These are phyloP conservation scores for Diutina mesorugosa DNA, from an alignment of 1,139 yeast species.

Conservation along the genomic window DNA sequence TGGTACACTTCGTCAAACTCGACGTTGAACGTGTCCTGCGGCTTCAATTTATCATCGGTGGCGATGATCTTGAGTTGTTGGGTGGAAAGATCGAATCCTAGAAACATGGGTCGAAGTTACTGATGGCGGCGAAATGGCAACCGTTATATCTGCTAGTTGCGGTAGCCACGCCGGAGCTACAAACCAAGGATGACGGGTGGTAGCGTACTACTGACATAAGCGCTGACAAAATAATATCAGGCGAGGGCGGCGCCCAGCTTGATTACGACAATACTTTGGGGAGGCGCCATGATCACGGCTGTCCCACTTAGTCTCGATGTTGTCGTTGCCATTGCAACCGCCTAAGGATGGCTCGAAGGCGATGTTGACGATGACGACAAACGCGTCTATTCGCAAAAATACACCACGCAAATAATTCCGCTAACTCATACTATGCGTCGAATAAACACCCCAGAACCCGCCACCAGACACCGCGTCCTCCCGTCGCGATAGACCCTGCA, in stretches of 20 bases:
- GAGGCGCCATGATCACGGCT: no score
- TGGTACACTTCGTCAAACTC: conserved; percentile 60
- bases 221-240: not conserved
- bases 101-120: conserved; percentile 14
- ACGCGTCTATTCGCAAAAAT: no score
- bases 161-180: not conserved
- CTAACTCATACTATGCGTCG: not conserved
- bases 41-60: conserved; percentile 39
- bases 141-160: not conserved
- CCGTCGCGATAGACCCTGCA: not conserved
- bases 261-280: not conserved
- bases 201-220: not conserved
- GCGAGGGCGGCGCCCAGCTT: not conserved
- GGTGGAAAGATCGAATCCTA: conserved; percentile 83
- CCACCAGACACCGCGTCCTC: not conserved
- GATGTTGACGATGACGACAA: no score
- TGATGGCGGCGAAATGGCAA: not conserved
- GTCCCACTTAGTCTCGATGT: no score
- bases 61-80: conserved; percentile 77
- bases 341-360: no score
- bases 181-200: not conserved
- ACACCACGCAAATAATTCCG: not conserved
- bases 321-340: no score
- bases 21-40: conserved; percentile 46
- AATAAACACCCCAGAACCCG: not conserved